These are phyloP conservation scores for Candida corydali DNA, from an alignment of 805 yeast species.

Conservation along the genomic window DNA sequence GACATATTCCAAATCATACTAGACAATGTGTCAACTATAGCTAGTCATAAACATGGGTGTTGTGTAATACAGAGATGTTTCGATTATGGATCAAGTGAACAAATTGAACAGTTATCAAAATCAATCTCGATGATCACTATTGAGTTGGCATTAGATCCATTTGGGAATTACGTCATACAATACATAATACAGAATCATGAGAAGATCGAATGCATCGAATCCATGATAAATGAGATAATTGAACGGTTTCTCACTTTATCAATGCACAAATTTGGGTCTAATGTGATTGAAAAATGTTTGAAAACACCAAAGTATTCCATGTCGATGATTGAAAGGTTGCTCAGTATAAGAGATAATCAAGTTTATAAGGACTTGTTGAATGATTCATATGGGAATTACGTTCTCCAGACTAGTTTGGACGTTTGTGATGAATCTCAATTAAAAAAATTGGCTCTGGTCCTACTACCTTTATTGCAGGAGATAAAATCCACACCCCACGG, in stretches of 20 bases:
- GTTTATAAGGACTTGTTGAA: conserved; percentile 42
- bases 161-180: conserved; percentile 96
- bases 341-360: conserved; percentile 24
- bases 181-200: conserved; percentile 65
- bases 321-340: conserved; percentile 25
- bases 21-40: conserved; percentile 68
- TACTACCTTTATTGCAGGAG: conserved; percentile 73
- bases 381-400: conserved; percentile 59
- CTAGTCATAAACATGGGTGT: conserved; percentile 96
- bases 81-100: conserved; percentile 76
- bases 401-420: conserved; percentile 55
- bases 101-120: conserved; percentile 61
- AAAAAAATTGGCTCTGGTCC: conserved; percentile 48
- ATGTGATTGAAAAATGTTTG: conserved; percentile 55
- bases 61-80: conserved; percentile 94
- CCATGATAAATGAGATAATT: conserved; percentile 27
- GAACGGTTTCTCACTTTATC: conserved; percentile 41
- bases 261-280: conserved; percentile 60
- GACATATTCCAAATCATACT: conserved; percentile 85
- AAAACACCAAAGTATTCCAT: conserved; percentile 44
- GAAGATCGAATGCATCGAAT: conserved; percentile 7
- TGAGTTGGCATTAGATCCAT: conserved; percentile 80
- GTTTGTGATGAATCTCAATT: conserved; percentile 52
- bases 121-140: conserved; percentile 68
- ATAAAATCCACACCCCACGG: conserved; percentile 93